phyloP scores from a whole-genome alignment of 805 yeast species.

The Nakazawaea wyomingensis region DNA sequence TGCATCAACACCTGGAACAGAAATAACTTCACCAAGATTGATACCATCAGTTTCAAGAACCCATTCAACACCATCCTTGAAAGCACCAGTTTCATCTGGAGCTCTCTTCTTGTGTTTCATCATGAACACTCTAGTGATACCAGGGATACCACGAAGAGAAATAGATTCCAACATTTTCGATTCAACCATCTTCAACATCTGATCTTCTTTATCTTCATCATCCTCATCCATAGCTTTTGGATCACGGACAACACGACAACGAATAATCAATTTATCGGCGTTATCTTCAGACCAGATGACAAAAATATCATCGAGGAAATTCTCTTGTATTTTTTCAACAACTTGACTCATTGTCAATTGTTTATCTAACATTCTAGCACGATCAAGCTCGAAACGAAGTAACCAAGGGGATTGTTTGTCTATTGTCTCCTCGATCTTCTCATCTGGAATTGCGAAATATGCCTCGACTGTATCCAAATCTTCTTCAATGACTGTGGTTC shows the following conservation, averaged over 20 bases:
- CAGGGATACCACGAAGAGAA: slow-evolving; percentile 92
- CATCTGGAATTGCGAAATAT: slow-evolving; percentile 96
- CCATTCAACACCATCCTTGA: slow-evolving; percentile 89
- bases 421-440: slow-evolving; percentile 87
- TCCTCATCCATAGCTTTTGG: slow-evolving; percentile 92
- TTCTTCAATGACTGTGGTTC: slow-evolving; percentile 92
- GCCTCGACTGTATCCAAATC: slow-evolving; percentile 97
- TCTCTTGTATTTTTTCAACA: slow-evolving; percentile 88
- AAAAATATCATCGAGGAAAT: slow-evolving; percentile 90
- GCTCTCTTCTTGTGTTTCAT: slow-evolving; percentile 73
- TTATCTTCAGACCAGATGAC: slow-evolving; percentile 99
- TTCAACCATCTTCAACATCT: slow-evolving; percentile 89
- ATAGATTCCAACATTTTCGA: slow-evolving; percentile 94
- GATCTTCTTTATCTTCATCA: slow-evolving; percentile 94
- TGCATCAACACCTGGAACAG: slow-evolving; percentile 92
- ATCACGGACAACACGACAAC: slow-evolving; percentile 98
- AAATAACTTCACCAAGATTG: slow-evolving; percentile 89
- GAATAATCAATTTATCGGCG: slow-evolving; percentile 91
- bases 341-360: slow-evolving; percentile 98
- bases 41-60: slow-evolving; percentile 99
- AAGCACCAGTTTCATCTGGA: slow-evolving; percentile 83
- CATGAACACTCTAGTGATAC: slow-evolving; percentile 86
- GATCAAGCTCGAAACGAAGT: slow-evolving; percentile 91
- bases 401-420: slow-evolving; percentile 98
- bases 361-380: slow-evolving; percentile 98